phyloP scores from a whole-genome alignment of 805 yeast genomes.

The Starmerella asiatica region DNA sequence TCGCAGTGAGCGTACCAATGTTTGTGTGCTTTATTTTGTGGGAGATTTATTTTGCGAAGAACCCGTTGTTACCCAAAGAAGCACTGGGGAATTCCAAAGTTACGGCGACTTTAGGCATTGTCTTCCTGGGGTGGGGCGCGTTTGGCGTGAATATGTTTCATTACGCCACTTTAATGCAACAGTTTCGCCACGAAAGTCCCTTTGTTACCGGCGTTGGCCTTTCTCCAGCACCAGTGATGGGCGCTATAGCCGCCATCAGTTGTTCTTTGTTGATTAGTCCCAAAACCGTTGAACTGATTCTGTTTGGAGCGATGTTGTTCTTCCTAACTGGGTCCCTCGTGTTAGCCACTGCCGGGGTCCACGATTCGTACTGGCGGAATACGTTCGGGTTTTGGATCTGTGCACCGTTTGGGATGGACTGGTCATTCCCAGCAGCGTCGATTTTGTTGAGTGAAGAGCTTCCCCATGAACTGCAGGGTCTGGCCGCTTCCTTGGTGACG shows the following conservation, averaged over 20 bases:
- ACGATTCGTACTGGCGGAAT: slow-evolving; percentile 47
- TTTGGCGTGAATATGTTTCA: slow-evolving; percentile 66
- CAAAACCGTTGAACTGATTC: slow-evolving; percentile 37
- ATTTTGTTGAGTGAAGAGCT: slow-evolving; percentile 45
- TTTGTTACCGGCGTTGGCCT: slow-evolving; percentile 37
- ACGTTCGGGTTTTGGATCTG: slow-evolving; percentile 43
- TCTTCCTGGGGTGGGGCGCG: slow-evolving; percentile 62
- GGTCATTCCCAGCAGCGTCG: slow-evolving; percentile 62
- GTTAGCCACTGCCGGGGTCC: slow-evolving; percentile 41
- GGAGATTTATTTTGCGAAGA: slow-evolving; percentile 34
- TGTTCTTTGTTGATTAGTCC: slow-evolving; percentile 38
- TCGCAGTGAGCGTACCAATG: slow-evolving; percentile 37
- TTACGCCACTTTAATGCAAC: slow-evolving; percentile 39
- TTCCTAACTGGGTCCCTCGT: slow-evolving; percentile 44
- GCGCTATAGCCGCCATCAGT: slow-evolving; percentile 40
- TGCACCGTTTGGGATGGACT: slow-evolving; percentile 61
- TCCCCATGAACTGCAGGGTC: slow-evolving; percentile 55
- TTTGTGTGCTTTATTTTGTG: slow-evolving; percentile 36
- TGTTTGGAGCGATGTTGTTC: slow-evolving; percentile 39
- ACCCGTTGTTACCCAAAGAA: slow-evolving; percentile 44
- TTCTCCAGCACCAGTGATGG: slow-evolving; percentile 38
- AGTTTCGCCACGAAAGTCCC: slow-evolving; percentile 38
- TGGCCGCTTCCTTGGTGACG: slow-evolving; percentile 60
- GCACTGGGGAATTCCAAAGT: slow-evolving; percentile 37
- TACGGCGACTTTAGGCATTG: slow-evolving; percentile 33